Evolutionary conservation across 331 rosid genomes (phyloP).

Genomic region (Arachis monticola): DNA sequence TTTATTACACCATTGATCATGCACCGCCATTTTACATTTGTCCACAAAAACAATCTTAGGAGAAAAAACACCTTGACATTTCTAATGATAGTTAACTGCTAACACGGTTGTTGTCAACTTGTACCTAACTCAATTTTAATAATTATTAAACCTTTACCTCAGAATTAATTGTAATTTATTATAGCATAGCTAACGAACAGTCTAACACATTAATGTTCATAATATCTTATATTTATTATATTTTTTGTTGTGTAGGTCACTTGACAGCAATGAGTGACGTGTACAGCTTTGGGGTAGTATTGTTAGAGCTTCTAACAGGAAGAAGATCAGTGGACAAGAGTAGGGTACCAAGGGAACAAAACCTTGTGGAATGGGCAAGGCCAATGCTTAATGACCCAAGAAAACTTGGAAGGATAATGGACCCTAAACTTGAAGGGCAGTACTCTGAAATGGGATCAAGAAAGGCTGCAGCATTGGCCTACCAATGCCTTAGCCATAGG

Average conservation of each 20-base stretch:
- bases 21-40: too few relatives aligned
- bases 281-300: slow-evolving; percentile 85
- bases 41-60: too few relatives aligned
- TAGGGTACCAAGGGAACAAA: slow-evolving; percentile 69
- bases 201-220: too few relatives aligned
- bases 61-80: too few relatives aligned
- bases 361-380: slow-evolving; percentile 81
- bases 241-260: slow-evolving; percentile 56
- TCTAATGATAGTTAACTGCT: too few relatives aligned
- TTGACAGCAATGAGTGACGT: slow-evolving; percentile 96
- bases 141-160: not conserved
- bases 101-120: slow-evolving; percentile 1
- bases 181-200: too few relatives aligned
- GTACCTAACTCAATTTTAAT: not conserved
- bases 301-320: slow-evolving; percentile 78
- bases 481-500: slow-evolving; percentile 78
- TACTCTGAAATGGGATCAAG: slow-evolving; percentile 69
- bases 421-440: slow-evolving; percentile 78
- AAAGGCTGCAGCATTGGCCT: slow-evolving; percentile 88
- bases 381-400: slow-evolving; percentile 76
- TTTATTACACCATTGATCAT: too few relatives aligned
- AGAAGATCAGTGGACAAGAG: slow-evolving; percentile 74
- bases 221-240: not conserved
- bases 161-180: too few relatives aligned
- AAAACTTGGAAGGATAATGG: slow-evolving; percentile 66